Evolutionary conservation across 2,329 filamentous ascomycete species (phyloP).

Genomic region (Scedosporium minutisporum): DNA sequence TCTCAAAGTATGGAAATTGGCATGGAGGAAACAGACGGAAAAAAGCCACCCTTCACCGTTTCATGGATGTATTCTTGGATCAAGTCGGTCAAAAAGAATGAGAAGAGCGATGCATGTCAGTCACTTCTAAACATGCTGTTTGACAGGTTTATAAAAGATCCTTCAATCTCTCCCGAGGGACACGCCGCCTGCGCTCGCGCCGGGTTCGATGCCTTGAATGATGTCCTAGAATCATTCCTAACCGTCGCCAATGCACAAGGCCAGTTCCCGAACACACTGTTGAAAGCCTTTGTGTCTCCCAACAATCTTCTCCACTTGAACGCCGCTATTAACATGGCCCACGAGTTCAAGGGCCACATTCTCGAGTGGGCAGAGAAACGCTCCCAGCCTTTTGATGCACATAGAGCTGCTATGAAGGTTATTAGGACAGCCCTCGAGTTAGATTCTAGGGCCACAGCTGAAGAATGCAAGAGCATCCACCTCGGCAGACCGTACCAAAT

Average conservation of each 20-base stretch:
- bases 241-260: constrained; percentile 21
- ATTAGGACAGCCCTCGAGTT: constrained; percentile 45
- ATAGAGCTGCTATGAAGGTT: constrained; percentile 34
- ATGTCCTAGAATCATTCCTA: constrained; percentile 47
- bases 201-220: constrained; percentile 50
- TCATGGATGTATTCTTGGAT: constrained; percentile 74
- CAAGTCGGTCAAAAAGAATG: constrained; percentile 63
- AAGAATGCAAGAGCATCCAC: constrained; percentile 48
- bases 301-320: constrained; percentile 54
- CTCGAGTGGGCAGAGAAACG: constrained; percentile 35
- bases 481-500: constrained; percentile 52
- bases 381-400: constrained; percentile 32
- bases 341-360: constrained; percentile 53
- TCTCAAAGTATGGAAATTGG: constrained; percentile 42
- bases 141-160: constrained; percentile 47
- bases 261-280: constrained; percentile 7
- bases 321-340: constrained; percentile 54
- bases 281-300: constrained; percentile 33
- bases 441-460: constrained; percentile 32
- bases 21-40: constrained; percentile 6
- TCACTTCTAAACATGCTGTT: constrained; percentile 70
- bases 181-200: constrained; percentile 53
- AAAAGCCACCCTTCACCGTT: constrained; percentile 47
- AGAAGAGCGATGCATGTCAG: constrained; percentile 70
- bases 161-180: constrained; percentile 44